Evolutionary conservation across 2,329 filamentous ascomycete genomes (phyloP).

Genomic region (Diaporthe ampelina): DNA sequence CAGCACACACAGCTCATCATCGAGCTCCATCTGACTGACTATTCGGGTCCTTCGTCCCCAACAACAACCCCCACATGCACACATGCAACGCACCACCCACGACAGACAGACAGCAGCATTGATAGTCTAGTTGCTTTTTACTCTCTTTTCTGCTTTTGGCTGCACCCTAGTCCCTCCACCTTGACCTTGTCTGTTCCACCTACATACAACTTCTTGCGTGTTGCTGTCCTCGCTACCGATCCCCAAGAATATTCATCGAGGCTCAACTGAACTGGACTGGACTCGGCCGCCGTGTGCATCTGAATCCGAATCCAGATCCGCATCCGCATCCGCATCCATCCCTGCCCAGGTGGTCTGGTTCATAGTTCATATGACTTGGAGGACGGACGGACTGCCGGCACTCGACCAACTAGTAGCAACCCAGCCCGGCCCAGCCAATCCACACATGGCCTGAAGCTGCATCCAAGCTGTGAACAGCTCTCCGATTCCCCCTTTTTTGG

Average conservation of each 20-base stretch:
- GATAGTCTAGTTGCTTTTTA: neutral
- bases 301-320: neutral
- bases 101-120: neutral
- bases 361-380: conserved; percentile 11
- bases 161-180: too few species aligned
- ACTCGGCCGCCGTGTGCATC: neutral
- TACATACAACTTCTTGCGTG: too few species aligned
- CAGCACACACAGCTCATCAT: neutral
- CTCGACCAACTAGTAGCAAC: conserved; percentile 8
- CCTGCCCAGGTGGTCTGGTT: neutral
- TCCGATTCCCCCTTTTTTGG: conserved; percentile 24
- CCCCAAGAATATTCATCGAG: too few species aligned
- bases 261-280: too few species aligned
- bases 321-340: neutral
- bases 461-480: conserved; percentile 39
- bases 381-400: conserved; percentile 23
- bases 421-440: conserved; percentile 23
- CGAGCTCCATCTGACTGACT: conserved; percentile 16
- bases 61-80: neutral
- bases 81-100: too few species aligned
- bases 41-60: neutral
- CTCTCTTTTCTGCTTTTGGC: neutral
- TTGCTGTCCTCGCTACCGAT: too few species aligned
- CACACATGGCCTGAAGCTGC: conserved; percentile 39
- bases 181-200: too few species aligned